These are phyloP conservation scores for Phytopythium sindhum DNA, from an alignment of 352 stramenopile species.

Conservation along the genomic window DNA sequence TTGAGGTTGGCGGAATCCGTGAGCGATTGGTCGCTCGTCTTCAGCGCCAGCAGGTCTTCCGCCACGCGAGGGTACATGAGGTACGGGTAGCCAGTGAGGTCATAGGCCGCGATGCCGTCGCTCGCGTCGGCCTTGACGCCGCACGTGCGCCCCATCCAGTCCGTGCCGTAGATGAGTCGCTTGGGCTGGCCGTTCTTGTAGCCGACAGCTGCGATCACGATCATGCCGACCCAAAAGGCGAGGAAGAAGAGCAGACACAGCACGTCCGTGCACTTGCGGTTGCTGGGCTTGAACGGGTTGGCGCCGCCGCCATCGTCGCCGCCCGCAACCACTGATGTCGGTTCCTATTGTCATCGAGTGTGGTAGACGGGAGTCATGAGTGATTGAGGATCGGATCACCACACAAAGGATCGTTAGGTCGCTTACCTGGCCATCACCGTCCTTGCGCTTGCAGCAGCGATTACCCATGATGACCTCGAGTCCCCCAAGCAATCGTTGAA, in stretches of 20 bases:
- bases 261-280: conserved; percentile 76
- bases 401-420: neutral
- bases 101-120: conserved; percentile 46
- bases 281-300: conserved; percentile 68
- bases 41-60: conserved; percentile 46
- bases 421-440: conserved; percentile 5
- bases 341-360: neutral
- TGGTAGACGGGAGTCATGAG: neutral
- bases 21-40: conserved; percentile 12
- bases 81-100: conserved; percentile 63
- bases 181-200: conserved; percentile 70
- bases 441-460: conserved; percentile 19
- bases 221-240: conserved; percentile 57
- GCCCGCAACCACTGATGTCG: conserved; percentile 2
- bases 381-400: neutral
- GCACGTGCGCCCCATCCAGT: conserved; percentile 73
- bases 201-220: conserved; percentile 58
- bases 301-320: conserved; percentile 12
- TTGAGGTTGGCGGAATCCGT: conserved; percentile 25
- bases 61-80: conserved; percentile 67
- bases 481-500: neutral
- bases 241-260: conserved; percentile 63
- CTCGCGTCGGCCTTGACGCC: conserved; percentile 44
- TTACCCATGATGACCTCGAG: conserved; percentile 20
- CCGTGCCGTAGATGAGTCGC: conserved; percentile 68